phyloP scores from a whole-genome alignment of 2,329 filamentous ascomycete genomes.

The Trichophyton benhamiae region DNA sequence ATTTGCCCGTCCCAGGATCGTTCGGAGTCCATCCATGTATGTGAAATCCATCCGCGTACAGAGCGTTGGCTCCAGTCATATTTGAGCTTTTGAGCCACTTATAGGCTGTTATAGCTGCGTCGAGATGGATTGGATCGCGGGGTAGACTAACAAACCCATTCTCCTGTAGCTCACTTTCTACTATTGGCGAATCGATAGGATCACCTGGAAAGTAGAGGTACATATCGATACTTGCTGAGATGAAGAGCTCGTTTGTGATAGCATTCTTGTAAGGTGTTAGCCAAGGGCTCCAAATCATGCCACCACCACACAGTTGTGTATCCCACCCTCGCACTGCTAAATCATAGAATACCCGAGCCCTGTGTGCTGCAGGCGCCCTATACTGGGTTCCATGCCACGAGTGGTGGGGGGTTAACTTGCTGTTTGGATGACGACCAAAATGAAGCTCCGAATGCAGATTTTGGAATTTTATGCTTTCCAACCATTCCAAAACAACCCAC shows the following conservation, averaged over 20 bases:
- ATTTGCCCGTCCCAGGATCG: slow-evolving; percentile 55
- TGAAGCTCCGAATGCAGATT: slow-evolving; percentile 54
- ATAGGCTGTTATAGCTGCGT: slow-evolving; percentile 65
- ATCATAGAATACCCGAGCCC: slow-evolving; percentile 76
- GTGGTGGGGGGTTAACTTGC: slow-evolving; percentile 16
- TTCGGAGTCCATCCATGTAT: slow-evolving; percentile 51
- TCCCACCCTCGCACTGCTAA: slow-evolving; percentile 72
- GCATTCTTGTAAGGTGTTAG: slow-evolving; percentile 84
- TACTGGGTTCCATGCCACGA: slow-evolving; percentile 68
- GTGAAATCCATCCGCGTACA: slow-evolving; percentile 84
- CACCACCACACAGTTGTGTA: slow-evolving; percentile 64
- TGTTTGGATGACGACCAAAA: slow-evolving; percentile 31
- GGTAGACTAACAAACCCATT: slow-evolving; percentile 24
- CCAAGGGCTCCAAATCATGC: slow-evolving; percentile 81
- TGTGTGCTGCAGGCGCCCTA: slow-evolving; percentile 64
- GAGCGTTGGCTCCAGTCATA: slow-evolving; percentile 63
- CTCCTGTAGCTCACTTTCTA: slow-evolving; percentile 16
- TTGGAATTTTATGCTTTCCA: slow-evolving; percentile 69
- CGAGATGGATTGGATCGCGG: slow-evolving; percentile 54
- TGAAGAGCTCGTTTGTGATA: slow-evolving; percentile 85
- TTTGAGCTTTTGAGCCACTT: slow-evolving; percentile 65
- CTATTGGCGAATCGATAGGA: slow-evolving; percentile 41
- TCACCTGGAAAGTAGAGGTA: slow-evolving; percentile 82
- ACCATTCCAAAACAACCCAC: slow-evolving; percentile 87
- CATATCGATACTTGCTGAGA: slow-evolving; percentile 76